Conservation (phyloP, 1,139 yeast species). For the Yarrowia galli region DNA sequence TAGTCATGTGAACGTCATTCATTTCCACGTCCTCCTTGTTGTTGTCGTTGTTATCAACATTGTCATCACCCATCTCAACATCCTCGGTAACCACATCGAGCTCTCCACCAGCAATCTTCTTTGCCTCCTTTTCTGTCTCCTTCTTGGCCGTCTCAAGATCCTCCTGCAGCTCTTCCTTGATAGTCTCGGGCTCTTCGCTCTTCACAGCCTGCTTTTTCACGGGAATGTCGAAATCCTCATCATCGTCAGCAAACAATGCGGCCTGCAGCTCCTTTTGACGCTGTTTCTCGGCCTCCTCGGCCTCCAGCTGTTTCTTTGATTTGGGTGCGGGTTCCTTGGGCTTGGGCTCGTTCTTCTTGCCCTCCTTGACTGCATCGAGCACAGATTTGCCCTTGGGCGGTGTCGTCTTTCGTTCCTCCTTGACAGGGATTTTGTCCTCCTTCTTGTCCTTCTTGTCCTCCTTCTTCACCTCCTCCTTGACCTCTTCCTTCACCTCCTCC, state of each 20-base stretch:
- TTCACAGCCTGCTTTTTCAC: not conserved
- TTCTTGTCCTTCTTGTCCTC: not conserved
- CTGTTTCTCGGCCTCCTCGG: constrained; percentile 14
- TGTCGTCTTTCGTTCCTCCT: not conserved
- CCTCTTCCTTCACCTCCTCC: not conserved
- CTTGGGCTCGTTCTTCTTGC: constrained; percentile 15
- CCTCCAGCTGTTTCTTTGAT: constrained; percentile 3
- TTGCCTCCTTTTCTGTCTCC: not conserved
- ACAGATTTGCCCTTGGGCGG: no score
- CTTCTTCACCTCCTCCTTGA: not conserved
- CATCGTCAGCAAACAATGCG: constrained; percentile 28
- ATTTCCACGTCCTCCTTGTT: constrained; percentile 25
- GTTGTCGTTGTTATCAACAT: not conserved
- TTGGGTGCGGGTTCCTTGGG: constrained; percentile 5
- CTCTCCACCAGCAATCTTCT: constrained; percentile 10
- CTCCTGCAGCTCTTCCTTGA: constrained; percentile 7
- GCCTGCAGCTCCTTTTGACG: constrained; percentile 18
- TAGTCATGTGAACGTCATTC: constrained; percentile 9
- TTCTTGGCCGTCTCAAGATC: not conserved
- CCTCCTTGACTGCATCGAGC: not conserved
- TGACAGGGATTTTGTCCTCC: no score
- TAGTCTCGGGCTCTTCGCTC: not conserved
- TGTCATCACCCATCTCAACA: constrained; percentile 23
- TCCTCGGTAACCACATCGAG: constrained; percentile 16
- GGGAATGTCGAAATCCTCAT: not conserved